Conservation (phyloP, 2,329 filamentous ascomycete genomes). For the Aspergillus hiratsukae region DNA sequence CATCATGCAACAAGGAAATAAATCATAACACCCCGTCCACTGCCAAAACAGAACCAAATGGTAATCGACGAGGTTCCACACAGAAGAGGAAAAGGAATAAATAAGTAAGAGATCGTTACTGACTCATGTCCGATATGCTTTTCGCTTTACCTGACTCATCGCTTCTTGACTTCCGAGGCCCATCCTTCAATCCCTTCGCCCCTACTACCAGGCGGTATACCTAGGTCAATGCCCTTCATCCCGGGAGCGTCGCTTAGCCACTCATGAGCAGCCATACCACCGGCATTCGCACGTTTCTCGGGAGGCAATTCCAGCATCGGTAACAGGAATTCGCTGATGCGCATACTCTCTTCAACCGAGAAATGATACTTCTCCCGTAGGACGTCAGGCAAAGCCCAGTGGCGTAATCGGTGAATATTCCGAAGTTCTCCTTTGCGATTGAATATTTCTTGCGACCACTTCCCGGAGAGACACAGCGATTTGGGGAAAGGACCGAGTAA, state of each 20-base stretch:
- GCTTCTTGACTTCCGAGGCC: conserved; percentile 81
- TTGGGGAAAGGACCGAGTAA: conserved; percentile 91
- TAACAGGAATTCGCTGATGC: conserved; percentile 74
- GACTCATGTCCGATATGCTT: conserved; percentile 10
- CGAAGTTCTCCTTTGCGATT: conserved; percentile 94
- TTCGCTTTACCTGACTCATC: conserved; percentile 41
- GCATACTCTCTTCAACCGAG: conserved; percentile 71
- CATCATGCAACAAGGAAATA: conserved; percentile 21
- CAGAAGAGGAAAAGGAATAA: conserved; percentile 12
- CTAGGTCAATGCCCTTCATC: conserved; percentile 75
- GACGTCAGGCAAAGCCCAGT: conserved; percentile 93
- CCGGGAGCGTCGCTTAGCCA: conserved; percentile 84
- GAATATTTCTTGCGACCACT: conserved; percentile 99
- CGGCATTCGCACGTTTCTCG: conserved; percentile 86
- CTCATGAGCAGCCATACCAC: conserved; percentile 81
- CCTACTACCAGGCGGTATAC: conserved; percentile 71
- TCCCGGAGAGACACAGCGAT: conserved; percentile 82
- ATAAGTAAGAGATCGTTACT: conserved; percentile 24
- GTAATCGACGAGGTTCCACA: conserved; percentile 24
- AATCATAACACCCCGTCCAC: conserved; percentile 26
- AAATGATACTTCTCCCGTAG: conserved; percentile 97
- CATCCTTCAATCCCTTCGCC: conserved; percentile 94
- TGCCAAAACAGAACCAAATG: conserved; percentile 28
- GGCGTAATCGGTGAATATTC: conserved; percentile 92
- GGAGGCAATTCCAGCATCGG: conserved; percentile 91